Conservation (phyloP, 345 rosid genomes). For the Ceriops zippeliana region DNA sequence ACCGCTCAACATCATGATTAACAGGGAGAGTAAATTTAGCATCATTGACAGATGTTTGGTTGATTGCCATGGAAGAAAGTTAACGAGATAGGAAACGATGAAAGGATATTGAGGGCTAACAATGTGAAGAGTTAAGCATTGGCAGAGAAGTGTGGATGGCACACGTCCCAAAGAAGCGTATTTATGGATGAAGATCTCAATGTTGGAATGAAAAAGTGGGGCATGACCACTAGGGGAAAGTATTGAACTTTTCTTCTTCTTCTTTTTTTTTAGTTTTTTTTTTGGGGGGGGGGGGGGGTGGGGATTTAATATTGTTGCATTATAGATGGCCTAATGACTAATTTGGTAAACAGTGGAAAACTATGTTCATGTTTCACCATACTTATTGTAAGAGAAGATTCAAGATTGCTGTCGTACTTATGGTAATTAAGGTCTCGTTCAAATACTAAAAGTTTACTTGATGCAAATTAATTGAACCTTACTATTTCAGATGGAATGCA, state of each 20-base stretch:
- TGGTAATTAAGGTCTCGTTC: too few species aligned
- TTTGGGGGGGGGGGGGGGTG: not conserved
- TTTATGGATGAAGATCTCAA: slow-evolving; percentile 37
- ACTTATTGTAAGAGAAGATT: too few species aligned
- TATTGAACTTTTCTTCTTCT: not conserved
- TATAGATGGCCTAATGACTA: not conserved
- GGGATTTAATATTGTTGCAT: not conserved
- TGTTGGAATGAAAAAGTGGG: slow-evolving; percentile 42
- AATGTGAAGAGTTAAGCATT: slow-evolving; percentile 5
- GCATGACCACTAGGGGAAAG: slow-evolving; percentile 33
- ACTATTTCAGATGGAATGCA: too few species aligned
- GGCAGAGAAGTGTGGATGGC: slow-evolving; percentile 51
- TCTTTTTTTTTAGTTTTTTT: too few species aligned
- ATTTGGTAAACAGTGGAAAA: not conserved
- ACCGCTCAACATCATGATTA: slow-evolving; percentile 33
- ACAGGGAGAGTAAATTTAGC: slow-evolving; percentile 26
- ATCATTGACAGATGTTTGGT: slow-evolving; percentile 31
- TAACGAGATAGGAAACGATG: slow-evolving; percentile 1
- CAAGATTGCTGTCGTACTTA: too few species aligned
- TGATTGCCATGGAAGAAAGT: slow-evolving; percentile 26
- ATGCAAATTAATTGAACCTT: too few species aligned
- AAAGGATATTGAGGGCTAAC: not conserved
- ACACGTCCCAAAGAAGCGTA: slow-evolving; percentile 54
- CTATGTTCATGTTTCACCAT: not conserved
- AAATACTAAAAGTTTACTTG: too few species aligned